Percentiles rank a stretch among this genome's conserved stretches.
Evolutionary conservation across 805 yeast species (phyloP).

Genomic region (Kluyveromyces siamensis): DNA sequence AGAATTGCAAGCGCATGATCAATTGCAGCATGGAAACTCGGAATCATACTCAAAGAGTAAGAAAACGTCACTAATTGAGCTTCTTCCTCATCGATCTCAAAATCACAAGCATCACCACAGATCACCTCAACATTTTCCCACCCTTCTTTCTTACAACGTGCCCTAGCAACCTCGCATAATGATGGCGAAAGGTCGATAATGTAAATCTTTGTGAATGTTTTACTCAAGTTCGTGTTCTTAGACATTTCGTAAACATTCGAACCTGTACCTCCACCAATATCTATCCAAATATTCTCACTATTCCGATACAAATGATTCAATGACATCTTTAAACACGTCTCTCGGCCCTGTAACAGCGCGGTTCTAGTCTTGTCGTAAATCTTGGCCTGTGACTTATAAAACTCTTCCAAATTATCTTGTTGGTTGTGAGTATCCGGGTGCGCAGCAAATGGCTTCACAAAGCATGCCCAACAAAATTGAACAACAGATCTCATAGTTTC

Average conservation of each 20-base stretch:
- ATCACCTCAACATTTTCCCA: slow-evolving; percentile 57
- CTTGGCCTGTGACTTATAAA: slow-evolving; percentile 69
- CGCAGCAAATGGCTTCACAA: slow-evolving; percentile 25
- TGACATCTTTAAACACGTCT: slow-evolving; percentile 51
- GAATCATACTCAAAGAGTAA: slow-evolving; percentile 79
- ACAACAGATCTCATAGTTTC: slow-evolving; percentile 4
- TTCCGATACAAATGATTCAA: slow-evolving; percentile 42
- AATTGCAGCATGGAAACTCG: slow-evolving; percentile 68
- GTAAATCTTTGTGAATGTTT: slow-evolving; percentile 54
- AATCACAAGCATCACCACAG: slow-evolving; percentile 69
- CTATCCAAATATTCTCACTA: slow-evolving; percentile 56
- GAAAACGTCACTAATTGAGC: slow-evolving; percentile 77
- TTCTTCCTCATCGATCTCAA: slow-evolving; percentile 38
- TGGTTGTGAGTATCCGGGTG: slow-evolving; percentile 14
- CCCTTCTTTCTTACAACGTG: slow-evolving; percentile 41
- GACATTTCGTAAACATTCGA: slow-evolving; percentile 73
- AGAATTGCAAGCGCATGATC: slow-evolving; percentile 53
- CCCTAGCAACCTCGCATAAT: slow-evolving; percentile 59
- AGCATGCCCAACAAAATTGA: slow-evolving; percentile 28
- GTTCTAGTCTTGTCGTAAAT: slow-evolving; percentile 68
- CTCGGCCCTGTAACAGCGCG: slow-evolving; percentile 60
- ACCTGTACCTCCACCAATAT: slow-evolving; percentile 85
- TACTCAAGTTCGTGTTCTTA: slow-evolving; percentile 26
- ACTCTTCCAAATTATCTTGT: slow-evolving; percentile 40
- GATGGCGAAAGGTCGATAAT: slow-evolving; percentile 73